Conservation (phyloP, 176 grass and related monocot genomes). For the Pharus latifolius region DNA sequence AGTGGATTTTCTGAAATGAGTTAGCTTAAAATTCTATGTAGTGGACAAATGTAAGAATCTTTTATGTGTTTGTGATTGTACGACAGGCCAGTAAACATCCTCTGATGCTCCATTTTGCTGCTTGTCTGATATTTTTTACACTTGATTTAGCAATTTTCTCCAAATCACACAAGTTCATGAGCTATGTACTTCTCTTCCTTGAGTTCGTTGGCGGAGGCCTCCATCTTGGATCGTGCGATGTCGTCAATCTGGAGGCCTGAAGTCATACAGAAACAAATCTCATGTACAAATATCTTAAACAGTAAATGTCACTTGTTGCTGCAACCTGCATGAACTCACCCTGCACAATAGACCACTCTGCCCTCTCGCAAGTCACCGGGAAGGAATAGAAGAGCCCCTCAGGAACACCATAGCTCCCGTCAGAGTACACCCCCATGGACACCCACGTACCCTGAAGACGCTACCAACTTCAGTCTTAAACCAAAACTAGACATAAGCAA, state of each 20-base stretch:
- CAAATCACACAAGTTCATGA: neutral
- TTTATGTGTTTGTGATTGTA: too few relatives aligned
- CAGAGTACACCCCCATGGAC: slow-evolving; percentile 72
- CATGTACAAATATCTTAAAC: neutral
- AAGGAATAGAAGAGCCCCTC: slow-evolving; percentile 54
- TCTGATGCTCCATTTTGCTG: neutral
- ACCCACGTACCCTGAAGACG: slow-evolving; percentile 56
- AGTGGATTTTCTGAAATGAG: too few relatives aligned
- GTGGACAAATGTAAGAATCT: too few relatives aligned
- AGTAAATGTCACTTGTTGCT: neutral
- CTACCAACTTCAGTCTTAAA: neutral
- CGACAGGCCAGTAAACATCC: too few relatives aligned
- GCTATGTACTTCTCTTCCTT: slow-evolving; percentile 46
- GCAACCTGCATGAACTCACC: slow-evolving; percentile 21
- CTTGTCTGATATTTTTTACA: too few relatives aligned
- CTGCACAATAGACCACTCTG: slow-evolving; percentile 58
- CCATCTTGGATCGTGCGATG: slow-evolving; percentile 52
- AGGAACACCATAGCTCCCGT: slow-evolving; percentile 53
- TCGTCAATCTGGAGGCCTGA: slow-evolving; percentile 47
- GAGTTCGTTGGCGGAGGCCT: slow-evolving; percentile 36
- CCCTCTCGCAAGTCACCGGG: slow-evolving; percentile 59
- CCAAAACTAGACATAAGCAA: neutral
- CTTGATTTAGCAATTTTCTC: neutral
- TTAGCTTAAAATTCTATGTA: too few relatives aligned
- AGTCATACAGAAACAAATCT: neutral